Conservation (phyloP, 805 yeast genomes). For the Vanderwaltozyma yarrowii region DNA sequence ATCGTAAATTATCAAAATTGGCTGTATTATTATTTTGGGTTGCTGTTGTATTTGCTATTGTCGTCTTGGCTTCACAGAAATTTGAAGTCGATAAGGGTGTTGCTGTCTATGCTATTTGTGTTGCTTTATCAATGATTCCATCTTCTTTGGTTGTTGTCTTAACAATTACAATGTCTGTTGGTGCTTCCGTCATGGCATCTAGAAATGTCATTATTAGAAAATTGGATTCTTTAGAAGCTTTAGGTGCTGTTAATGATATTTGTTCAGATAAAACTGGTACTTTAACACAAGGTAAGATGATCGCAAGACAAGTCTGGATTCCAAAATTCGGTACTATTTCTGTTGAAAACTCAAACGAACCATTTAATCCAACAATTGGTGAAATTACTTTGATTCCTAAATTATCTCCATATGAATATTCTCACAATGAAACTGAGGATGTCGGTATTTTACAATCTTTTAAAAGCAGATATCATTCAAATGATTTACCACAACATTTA, state of each 20-base stretch:
- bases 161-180: conserved; percentile 92
- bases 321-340: conserved; percentile 66
- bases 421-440: conserved; percentile 23
- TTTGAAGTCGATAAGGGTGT: conserved; percentile 68
- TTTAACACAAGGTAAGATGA: conserved; percentile 83
- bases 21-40: conserved; percentile 62
- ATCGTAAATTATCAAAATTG: conserved; percentile 61
- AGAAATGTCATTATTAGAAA: conserved; percentile 89
- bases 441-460: conserved; percentile 21
- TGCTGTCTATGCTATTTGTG: conserved; percentile 83
- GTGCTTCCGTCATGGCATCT: conserved; percentile 92
- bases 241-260: conserved; percentile 88
- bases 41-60: conserved; percentile 79
- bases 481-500: conserved; percentile 9
- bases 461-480: conserved; percentile 11
- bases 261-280: conserved; percentile 92
- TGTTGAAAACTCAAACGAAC: conserved; percentile 50
- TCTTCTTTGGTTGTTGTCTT: conserved; percentile 97
- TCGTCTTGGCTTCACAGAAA: conserved; percentile 78
- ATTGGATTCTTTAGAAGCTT: conserved; percentile 86
- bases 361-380: conserved; percentile 92
- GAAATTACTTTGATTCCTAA: conserved; percentile 74
- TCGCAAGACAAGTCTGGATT: conserved; percentile 74
- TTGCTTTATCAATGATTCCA: conserved; percentile 97
- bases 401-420: conserved; percentile 38